These are phyloP conservation scores for Hypoxylon sp. DNA, from an alignment of 2,329 filamentous ascomycete genomes.

Conservation along the genomic window DNA sequence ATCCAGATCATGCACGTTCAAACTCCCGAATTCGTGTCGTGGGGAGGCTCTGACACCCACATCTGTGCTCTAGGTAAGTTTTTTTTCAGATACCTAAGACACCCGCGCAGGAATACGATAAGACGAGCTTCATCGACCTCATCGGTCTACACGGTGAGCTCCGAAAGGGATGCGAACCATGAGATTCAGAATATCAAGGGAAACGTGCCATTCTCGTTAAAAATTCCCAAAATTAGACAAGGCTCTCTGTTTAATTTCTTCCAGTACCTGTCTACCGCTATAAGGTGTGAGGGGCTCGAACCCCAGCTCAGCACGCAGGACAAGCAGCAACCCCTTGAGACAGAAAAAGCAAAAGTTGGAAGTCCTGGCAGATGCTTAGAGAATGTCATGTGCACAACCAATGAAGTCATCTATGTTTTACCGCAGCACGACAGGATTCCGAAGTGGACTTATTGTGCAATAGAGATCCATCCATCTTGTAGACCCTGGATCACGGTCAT, in stretches of 20 bases:
- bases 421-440: slow-evolving; percentile 31
- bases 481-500: slow-evolving; percentile 13
- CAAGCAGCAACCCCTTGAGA: slow-evolving; percentile 33
- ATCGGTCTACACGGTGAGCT: slow-evolving; percentile 16
- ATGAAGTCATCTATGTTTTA: slow-evolving; percentile 34
- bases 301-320: slow-evolving; percentile 19
- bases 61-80: slow-evolving; percentile 1
- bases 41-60: slow-evolving; percentile 7
- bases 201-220: slow-evolving; percentile 42
- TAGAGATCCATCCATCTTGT: slow-evolving; percentile 5
- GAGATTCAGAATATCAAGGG: slow-evolving; percentile 4
- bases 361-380: slow-evolving; percentile 13
- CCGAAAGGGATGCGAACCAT: slow-evolving; percentile 22
- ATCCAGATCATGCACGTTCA: slow-evolving; percentile 44
- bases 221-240: slow-evolving; percentile 47
- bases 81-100: slow-evolving; percentile 15
- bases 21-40: slow-evolving; percentile 25
- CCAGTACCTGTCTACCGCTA: slow-evolving; percentile 19
- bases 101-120: background rate
- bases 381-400: slow-evolving; percentile 23
- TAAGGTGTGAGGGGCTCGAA: slow-evolving; percentile 21
- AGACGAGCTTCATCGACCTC: slow-evolving; percentile 13
- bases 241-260: slow-evolving; percentile 31
- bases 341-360: slow-evolving; percentile 41
- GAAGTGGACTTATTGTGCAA: slow-evolving; percentile 27